Percentiles rank a stretch among this genome's conserved stretches.
Evolutionary conservation across 148 eudicot genomes (phyloP).

Genomic region (Nepenthes mirabilis): DNA sequence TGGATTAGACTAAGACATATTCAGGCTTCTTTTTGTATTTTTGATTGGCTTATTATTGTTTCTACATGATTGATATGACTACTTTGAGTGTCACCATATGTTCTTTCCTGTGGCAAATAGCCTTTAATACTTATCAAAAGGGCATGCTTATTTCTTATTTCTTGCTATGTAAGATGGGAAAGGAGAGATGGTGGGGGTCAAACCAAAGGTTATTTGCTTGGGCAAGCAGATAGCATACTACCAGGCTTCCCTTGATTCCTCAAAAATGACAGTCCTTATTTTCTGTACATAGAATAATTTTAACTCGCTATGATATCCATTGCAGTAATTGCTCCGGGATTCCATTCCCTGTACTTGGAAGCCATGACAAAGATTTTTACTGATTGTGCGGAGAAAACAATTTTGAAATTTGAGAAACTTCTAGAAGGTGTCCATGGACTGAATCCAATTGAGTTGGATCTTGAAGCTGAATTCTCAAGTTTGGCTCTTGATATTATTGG

Average conservation of each 20-base stretch:
- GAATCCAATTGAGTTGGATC: slow-evolving; percentile 63
- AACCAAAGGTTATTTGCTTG: too few relatives aligned
- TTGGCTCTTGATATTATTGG: slow-evolving; percentile 98
- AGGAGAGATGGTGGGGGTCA: too few relatives aligned
- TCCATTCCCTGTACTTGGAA: slow-evolving; percentile 89
- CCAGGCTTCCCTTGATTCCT: too few relatives aligned
- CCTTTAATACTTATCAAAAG: too few relatives aligned
- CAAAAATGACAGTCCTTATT: neutral
- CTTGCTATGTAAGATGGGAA: too few relatives aligned
- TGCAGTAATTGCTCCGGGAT: slow-evolving; percentile 97
- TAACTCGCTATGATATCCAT: neutral
- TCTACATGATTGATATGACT: too few relatives aligned
- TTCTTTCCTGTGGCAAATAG: too few relatives aligned
- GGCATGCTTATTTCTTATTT: too few relatives aligned
- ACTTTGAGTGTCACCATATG: too few relatives aligned
- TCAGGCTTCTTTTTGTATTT: too few relatives aligned
- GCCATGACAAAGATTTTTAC: slow-evolving; percentile 83
- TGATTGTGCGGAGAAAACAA: slow-evolving; percentile 64
- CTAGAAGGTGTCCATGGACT: slow-evolving; percentile 32
- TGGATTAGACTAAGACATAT: neutral
- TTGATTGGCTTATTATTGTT: too few relatives aligned
- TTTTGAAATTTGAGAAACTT: slow-evolving; percentile 60
- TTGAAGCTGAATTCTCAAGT: slow-evolving; percentile 93
- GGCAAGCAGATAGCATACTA: too few relatives aligned
- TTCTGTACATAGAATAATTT: slow-evolving; percentile 2